Base-by-base conservation (phyloP, 176 grass and related monocot species). In the Triticum turgidum region DNA sequence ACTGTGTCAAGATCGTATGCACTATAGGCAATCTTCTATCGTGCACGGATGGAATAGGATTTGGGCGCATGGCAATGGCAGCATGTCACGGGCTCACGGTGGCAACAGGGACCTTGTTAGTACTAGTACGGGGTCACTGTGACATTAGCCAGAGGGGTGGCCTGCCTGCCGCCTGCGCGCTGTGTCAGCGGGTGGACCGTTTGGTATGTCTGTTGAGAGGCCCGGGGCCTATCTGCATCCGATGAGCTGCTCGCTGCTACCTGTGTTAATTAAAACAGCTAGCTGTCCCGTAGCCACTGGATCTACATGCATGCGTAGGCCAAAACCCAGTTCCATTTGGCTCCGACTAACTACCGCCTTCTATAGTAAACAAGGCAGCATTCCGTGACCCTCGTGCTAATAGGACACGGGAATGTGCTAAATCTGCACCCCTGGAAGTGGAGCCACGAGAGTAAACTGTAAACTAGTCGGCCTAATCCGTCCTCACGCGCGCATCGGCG, bases 211-310 rank as follows among this genome's bases (percentile, higher is more conserved):
- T 82, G 85, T 84, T 45, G 54, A 41, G 39, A 41, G 42, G 25
- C 68, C 54, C 44, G 13, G 71, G 72, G 5, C 71, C 71, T 85
- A 72, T 70, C 64, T 72, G 44, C 11, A 47, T 47, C 44, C 11
- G 71, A 70, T 77, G 82, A 82, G 86, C 78, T 77, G 82, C 76
- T 71, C 71, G 82, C 76, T 70, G 4, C 45, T 14, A 72, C 77
- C 45, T 58, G 70, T 78, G 77, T 84, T 88, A 88, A 82, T 85
- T 85, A 88, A 82, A 85, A 86, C 1, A 69, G 45, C 1, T 85
- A 65, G 49, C 52, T 81, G 71, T 78, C 32, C 7, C 20, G 77
- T 85, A 88, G 78, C 78, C 82, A 30, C 65, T 85, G 82, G 77
- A 88, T 64, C 70, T 32, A 77, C 70, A 35, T 56, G 17, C 12